Evolutionary conservation across 805 yeast species (phyloP), one percentile per base, ranked within the genome.

Genomic region (Sungouiella blattae): DNA sequence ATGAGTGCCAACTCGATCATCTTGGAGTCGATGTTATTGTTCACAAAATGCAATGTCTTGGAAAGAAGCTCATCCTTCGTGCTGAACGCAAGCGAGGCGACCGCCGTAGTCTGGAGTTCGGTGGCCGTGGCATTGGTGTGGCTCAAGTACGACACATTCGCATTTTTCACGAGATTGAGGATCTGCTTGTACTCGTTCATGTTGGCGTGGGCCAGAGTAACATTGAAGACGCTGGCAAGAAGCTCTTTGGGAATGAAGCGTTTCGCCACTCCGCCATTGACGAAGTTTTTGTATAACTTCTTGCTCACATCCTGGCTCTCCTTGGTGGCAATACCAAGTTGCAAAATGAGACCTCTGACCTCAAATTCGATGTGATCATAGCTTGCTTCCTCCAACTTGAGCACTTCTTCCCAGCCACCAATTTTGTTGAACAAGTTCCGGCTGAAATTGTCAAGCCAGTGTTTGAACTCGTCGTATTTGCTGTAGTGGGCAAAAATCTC

Each of bases 111-210:
- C 52, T 79, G 83, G 18, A 81, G 54, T 12, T 74, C 75, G 9
- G 52, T 45, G 2, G 44, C 49, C 4, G 45, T 30, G 2, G 52
- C 52, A 37, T 65, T 55, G 4, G 73, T 52, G 40, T 71, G 62
- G 8, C 58, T 59, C 46, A 62, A 52, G 8, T 62, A 60, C 4
- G 77, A 69, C 2, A 67, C 66, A 28, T 69, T 64, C 5, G 80
- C 65, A 37, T 69, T 68, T 42, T 77, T 77, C 9, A 71, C 73
- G 13, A 80, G 52, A 21, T 75, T 76, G 22, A 72, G 57, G 5
- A 80, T 58, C 45, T 74, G 79, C 54, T 82, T 82, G 69, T 80
- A 82, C 24, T 77, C 79, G 44, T 75, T 73, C 33, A 58, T 56
- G 24, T 60, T 59, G 27, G 62, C 58, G 5, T 58, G 56, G 18